Evolutionary conservation across 441 rosid species (phyloP).

Genomic region (Pelargonium cotyledonis): DNA sequence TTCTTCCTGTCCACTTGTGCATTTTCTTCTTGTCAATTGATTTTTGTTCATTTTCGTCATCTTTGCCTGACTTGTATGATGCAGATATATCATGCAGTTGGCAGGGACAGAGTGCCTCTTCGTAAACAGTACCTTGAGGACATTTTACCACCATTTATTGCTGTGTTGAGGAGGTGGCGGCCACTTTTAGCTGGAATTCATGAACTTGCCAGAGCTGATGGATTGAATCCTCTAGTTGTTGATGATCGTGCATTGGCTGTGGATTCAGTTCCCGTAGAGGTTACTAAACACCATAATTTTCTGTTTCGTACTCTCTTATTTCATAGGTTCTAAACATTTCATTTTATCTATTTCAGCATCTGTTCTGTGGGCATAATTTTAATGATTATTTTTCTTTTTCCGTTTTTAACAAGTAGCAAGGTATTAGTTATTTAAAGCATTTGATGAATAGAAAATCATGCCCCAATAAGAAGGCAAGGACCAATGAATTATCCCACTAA

Average conservation of each 20-base stretch:
- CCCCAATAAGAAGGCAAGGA: no score
- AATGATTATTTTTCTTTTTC: no score
- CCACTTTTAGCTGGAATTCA: constrained; percentile 96
- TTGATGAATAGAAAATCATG: no score
- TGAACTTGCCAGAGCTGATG: constrained; percentile 98
- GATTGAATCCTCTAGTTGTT: constrained; percentile 87
- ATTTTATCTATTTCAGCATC: no score
- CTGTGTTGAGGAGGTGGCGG: constrained; percentile 96
- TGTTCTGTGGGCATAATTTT: no score
- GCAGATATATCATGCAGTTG: constrained; percentile 97
- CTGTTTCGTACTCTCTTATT: background rate
- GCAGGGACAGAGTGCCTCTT: constrained; percentile 76
- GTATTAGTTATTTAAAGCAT: no score
- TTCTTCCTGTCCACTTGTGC: constrained; percentile 18
- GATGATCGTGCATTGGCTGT: constrained; percentile 98
- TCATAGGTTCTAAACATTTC: constrained; percentile 8
- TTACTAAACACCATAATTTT: constrained; percentile 25
- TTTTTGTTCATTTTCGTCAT: constrained; percentile 22
- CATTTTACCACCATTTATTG: constrained; percentile 93
- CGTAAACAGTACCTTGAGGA: constrained; percentile 93
- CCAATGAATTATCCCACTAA: no score
- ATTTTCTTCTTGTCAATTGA: constrained; percentile 17
- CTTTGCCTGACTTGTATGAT: constrained; percentile 21
- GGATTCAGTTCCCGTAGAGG: constrained; percentile 91
- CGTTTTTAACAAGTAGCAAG: no score